Evolutionary conservation across 352 stramenopile species (phyloP).

Genomic region (Pythium oligandrum): DNA sequence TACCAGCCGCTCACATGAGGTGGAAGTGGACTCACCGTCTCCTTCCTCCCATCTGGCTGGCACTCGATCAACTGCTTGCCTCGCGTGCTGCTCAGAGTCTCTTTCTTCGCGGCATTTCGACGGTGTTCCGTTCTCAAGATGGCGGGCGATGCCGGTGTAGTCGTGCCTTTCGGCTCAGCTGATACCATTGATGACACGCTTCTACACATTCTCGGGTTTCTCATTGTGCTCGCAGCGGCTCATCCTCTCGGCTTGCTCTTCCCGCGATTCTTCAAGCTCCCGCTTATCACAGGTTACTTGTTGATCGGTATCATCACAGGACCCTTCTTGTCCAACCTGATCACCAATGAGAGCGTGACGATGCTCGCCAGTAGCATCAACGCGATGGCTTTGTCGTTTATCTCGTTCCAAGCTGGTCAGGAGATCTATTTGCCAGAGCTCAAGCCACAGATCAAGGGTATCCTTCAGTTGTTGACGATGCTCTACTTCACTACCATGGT

Average conservation of each 20-base stretch:
- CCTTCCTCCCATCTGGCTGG: too few relatives aligned
- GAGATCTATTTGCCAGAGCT: slow-evolving; percentile 71
- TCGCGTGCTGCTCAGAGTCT: background rate
- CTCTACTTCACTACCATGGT: slow-evolving; percentile 56
- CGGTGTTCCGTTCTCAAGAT: background rate
- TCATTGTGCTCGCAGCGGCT: slow-evolving; percentile 49
- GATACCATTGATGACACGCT: slow-evolving; percentile 40
- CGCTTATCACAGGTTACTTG: slow-evolving; percentile 63
- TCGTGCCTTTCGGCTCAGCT: slow-evolving; percentile 39
- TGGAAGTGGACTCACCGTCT: too few relatives aligned
- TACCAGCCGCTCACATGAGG: too few relatives aligned
- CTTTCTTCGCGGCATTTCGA: background rate
- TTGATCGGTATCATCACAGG: slow-evolving; percentile 51
- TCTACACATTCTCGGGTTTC: slow-evolving; percentile 37
- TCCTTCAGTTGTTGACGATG: slow-evolving; percentile 41
- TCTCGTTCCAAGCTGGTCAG: slow-evolving; percentile 69
- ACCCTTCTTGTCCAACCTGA: slow-evolving; percentile 47
- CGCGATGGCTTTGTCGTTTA: slow-evolving; percentile 63
- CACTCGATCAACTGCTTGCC: too few relatives aligned
- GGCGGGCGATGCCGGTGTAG: background rate
- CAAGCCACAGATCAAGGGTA: slow-evolving; percentile 51
- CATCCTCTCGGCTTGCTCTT: slow-evolving; percentile 60
- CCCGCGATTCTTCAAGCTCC: slow-evolving; percentile 46
- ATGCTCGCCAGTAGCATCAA: slow-evolving; percentile 52
- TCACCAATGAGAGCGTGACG: slow-evolving; percentile 29